Evolutionary conservation across 306 rosid genomes (phyloP), one percentile per base, ranked within the genome.

Genomic region (Trichosanthes cucumerina): DNA sequence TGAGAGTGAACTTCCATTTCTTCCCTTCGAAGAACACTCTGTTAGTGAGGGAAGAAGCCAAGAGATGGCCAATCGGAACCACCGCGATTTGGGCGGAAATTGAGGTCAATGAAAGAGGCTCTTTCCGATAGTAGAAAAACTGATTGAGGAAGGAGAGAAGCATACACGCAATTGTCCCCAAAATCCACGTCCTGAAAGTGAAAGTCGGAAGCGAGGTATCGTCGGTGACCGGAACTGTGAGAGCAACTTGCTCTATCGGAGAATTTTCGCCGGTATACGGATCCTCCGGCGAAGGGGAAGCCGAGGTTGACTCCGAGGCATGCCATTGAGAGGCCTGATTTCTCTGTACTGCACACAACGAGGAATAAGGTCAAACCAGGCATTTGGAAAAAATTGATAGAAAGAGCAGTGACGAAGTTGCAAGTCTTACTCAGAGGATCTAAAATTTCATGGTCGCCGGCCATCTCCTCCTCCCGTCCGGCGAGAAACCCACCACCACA

Each of bases 11-110:
- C 77, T 81, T 83, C 74, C 78, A 84, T 24, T 62, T 80, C 72
- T 33, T 54, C 66, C 87, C 89, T 62, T 71, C 18, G 66, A 86
- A 82, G 84, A 84, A 86, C 5, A 79, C 85, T n/a, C 81, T 74
- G 10, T 75, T 21, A 12, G 87, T 86, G 28, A 86, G 15, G 39
- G 54, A 36, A 36, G 85, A 36, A 13, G 87, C 89, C 87, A 86
- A 79, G 78, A 86, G 62, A 49, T 84, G 89, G 21, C 87, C 87
- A 7, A 84, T 81, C 2, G 87, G 89, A 26, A 86, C 82, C 75
- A 84, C 89, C 73, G 85, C 89, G 77, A 86, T 86, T 83, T 86
- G 89, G 1, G 84, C 87, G 14, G 87, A 81, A 81, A 86, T 81
- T 34, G 89, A 81, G 5, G 89, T 57, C 5, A 86, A 31, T 8